These are phyloP conservation scores for Ceratorhiza oryzae-sativae DNA, from an alignment of 1,284 basidiomycete genomes.

Conservation along the genomic window DNA sequence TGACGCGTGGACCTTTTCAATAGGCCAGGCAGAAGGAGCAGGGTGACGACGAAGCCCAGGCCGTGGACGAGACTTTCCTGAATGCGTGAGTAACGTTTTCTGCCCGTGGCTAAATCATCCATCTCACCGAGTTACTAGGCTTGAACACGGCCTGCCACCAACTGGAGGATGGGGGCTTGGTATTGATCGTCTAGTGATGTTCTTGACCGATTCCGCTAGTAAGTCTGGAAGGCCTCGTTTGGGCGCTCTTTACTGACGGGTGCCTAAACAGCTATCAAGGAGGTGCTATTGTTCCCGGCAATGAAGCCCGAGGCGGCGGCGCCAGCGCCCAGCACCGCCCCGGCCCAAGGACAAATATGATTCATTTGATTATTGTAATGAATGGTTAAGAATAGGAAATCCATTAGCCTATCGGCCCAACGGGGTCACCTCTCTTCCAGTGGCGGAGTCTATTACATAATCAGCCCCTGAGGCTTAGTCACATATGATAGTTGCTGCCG, in stretches of 20 bases:
- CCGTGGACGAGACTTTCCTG: slow-evolving; percentile 92
- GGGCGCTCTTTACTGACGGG: slow-evolving; percentile 44
- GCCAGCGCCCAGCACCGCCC: slow-evolving; percentile 19
- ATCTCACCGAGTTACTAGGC: slow-evolving; percentile 55
- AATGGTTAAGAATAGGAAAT: too few relatives aligned
- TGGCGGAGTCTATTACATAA: background rate
- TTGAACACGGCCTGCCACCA: slow-evolving; percentile 97
- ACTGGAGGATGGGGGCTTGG: slow-evolving; percentile 97
- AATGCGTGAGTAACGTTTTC: slow-evolving; percentile 72
- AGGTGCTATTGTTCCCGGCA: slow-evolving; percentile 87
- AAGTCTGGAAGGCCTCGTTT: slow-evolving; percentile 48
- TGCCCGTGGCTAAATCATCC: background rate
- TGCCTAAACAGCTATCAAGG: slow-evolving; percentile 77
- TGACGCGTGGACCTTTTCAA: slow-evolving; percentile 19
- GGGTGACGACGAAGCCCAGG: slow-evolving; percentile 98
- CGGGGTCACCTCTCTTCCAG: background rate
- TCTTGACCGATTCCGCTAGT: slow-evolving; percentile 92
- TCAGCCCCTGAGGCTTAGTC: slow-evolving; percentile 32
- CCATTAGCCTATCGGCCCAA: too few relatives aligned
- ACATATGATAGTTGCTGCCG: slow-evolving; percentile 2
- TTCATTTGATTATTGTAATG: background rate
- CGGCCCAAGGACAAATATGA: slow-evolving; percentile 13
- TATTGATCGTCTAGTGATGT: slow-evolving; percentile 95
- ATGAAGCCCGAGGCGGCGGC: slow-evolving; percentile 71
- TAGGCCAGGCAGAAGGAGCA: slow-evolving; percentile 90